These are phyloP conservation scores for Syzygium aromaticum DNA, from an alignment of 345 rosid genomes.

Conservation along the genomic window DNA sequence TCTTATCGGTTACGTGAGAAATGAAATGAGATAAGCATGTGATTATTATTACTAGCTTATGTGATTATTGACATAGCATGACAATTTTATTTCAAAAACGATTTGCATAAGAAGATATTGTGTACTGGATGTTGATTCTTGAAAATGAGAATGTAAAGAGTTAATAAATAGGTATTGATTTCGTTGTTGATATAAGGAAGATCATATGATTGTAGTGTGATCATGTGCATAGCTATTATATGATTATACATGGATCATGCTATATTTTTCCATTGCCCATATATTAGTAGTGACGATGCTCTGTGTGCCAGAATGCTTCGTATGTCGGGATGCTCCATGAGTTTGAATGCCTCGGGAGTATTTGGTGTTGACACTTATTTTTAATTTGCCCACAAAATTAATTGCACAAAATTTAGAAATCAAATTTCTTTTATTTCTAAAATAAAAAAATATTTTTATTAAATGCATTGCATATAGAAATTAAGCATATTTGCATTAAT, in stretches of 20 bases:
- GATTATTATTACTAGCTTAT: background rate
- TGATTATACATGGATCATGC: background rate
- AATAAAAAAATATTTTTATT: too few relatives aligned
- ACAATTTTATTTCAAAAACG: background rate
- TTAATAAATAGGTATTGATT: background rate
- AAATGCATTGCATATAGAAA: too few relatives aligned
- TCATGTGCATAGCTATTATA: background rate
- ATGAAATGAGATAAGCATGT: background rate
- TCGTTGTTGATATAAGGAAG: background rate
- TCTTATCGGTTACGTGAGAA: background rate
- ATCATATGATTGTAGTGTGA: background rate
- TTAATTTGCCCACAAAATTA: too few relatives aligned
- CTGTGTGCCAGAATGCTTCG: background rate
- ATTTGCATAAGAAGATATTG: background rate
- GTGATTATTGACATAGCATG: background rate
- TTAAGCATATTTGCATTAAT: too few relatives aligned
- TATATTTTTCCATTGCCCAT: background rate
- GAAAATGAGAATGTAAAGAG: background rate
- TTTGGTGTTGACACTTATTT: too few relatives aligned
- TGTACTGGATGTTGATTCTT: background rate
- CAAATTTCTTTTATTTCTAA: too few relatives aligned
- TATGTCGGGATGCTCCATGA: background rate
- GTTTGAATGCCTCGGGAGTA: too few relatives aligned
- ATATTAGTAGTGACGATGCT: background rate
- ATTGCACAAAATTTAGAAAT: too few relatives aligned